Evolutionary conservation across 2,329 filamentous ascomycete species (phyloP).

Genomic region (Triangularia setosa): DNA sequence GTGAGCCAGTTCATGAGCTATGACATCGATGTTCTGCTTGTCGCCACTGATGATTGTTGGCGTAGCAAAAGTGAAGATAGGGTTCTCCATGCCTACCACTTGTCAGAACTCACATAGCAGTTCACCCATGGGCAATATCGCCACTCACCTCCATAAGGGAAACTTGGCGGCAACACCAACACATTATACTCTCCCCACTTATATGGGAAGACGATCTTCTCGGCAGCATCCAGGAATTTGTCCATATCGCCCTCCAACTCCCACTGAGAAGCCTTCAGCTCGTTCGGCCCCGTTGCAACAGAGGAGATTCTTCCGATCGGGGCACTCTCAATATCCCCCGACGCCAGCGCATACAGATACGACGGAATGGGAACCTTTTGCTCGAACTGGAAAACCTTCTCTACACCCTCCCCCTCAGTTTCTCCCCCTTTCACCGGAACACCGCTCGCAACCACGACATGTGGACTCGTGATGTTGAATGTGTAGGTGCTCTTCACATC

Average conservation of each 20-base stretch:
- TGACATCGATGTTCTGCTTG: slow-evolving; percentile 89
- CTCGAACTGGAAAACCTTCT: slow-evolving; percentile 76
- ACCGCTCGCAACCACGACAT: slow-evolving; percentile 90
- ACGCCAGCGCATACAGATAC: slow-evolving; percentile 91
- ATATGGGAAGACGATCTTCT: slow-evolving; percentile 79
- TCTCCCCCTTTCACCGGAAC: slow-evolving; percentile 50
- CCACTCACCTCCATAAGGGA: slow-evolving; percentile 72
- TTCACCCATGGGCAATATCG: background rate
- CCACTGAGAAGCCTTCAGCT: slow-evolving; percentile 78
- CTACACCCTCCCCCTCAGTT: slow-evolving; percentile 45
- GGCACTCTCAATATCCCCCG: slow-evolving; percentile 80
- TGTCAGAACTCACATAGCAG: slow-evolving; percentile 12
- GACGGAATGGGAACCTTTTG: slow-evolving; percentile 90
- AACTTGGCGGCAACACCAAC: slow-evolving; percentile 82
- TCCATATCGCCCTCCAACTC: slow-evolving; percentile 90
- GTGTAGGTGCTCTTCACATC: slow-evolving; percentile 95
- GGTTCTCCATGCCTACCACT: slow-evolving; percentile 73
- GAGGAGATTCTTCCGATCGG: slow-evolving; percentile 79
- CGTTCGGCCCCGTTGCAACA: slow-evolving; percentile 84
- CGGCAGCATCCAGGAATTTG: slow-evolving; percentile 83
- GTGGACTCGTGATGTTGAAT: slow-evolving; percentile 80
- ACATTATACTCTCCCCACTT: slow-evolving; percentile 95
- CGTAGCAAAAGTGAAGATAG: slow-evolving; percentile 91
- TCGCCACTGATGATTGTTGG: slow-evolving; percentile 91
- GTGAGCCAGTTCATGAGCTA: slow-evolving; percentile 76